Conservation (phyloP, 2,329 filamentous ascomycete genomes). For the Scedosporium apiospermum region DNA sequence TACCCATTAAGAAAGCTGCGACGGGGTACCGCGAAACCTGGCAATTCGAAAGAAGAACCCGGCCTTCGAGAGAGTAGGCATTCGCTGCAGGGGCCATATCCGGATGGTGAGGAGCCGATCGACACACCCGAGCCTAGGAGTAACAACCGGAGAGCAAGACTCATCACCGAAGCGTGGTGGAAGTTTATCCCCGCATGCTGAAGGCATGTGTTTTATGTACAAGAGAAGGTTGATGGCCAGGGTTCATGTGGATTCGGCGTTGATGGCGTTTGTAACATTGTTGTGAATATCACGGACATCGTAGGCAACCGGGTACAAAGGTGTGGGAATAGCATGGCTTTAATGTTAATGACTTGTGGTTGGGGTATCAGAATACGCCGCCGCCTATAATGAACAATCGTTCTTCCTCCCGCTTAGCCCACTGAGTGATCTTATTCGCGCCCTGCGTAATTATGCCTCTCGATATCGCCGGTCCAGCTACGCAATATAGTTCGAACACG, state of each 20-base stretch:
- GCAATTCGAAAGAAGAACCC: not conserved
- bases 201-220: not conserved
- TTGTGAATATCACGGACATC: not conserved
- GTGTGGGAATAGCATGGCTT: not conserved
- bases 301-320: not conserved
- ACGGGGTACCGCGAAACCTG: not conserved
- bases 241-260: not conserved
- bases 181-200: not conserved
- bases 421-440: conserved; percentile 82
- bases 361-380: conserved; percentile 58
- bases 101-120: not conserved
- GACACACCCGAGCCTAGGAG: too few species aligned
- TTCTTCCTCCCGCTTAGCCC: conserved; percentile 87
- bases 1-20: not conserved
- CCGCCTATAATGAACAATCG: conserved; percentile 93
- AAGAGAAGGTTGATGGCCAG: not conserved
- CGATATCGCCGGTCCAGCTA: conserved; percentile 67
- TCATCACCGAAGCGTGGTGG: not conserved
- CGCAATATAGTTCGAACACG: conserved; percentile 86
- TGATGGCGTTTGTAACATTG: not conserved
- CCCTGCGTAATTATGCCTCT: conserved; percentile 65
- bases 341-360: not conserved
- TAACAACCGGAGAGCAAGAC: too few species aligned
- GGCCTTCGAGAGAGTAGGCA: not conserved
- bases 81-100: not conserved